Evolutionary conservation across 2,329 filamentous ascomycete genomes (phyloP), one percentile per base, ranked within the genome.

Genomic region (Colletotrichum melonis): DNA sequence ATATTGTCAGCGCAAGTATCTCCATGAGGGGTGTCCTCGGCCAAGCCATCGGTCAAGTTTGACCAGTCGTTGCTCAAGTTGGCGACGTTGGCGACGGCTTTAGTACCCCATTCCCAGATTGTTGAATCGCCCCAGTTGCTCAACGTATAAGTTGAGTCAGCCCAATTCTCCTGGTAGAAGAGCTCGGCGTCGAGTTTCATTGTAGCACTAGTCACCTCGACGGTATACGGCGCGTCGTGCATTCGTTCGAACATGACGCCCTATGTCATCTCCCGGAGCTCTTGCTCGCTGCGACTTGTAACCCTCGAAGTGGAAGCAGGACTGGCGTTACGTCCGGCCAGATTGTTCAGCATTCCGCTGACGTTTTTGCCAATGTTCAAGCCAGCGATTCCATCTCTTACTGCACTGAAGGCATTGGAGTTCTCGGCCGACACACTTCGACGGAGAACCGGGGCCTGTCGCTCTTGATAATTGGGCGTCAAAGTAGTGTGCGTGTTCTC

Each of bases 401-500:
- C 82, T 19, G 83, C 80, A 5, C 86, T 78, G 71, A 89, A 84
- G 4, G 86, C 81, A n/a, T 81, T 84, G 1, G 83, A 79, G 6
- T 80, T 82, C 55, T 88, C 85, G 4, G 86, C 83, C 38, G 86
- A 88, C 2, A 82, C 81, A 74, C 85, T 88, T 22, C 85, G 83
- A 52, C 83, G 82, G 3, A 88, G 78, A 26, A 82, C 76, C 3
- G 82, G 77, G 16, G 59, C 59, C 26, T 73, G 70, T 28, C 67
- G 67, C 46, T 73, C 67, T 52, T 73, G 70, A n/a, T 82, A 78
- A 4, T 80, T 80, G 0, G 86, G 85, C 1, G 87, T 89, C 24
- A 89, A 78, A 5, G 86, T 84, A 56, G 87, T 84, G 69, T 92
- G 86, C 0, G 88, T 87, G 1, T 87, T 89, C 78, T 93, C 91